Base-by-base conservation (phyloP, 495 filamentous ascomycete genomes). In the Staphylotrichum tortipilum region DNA sequence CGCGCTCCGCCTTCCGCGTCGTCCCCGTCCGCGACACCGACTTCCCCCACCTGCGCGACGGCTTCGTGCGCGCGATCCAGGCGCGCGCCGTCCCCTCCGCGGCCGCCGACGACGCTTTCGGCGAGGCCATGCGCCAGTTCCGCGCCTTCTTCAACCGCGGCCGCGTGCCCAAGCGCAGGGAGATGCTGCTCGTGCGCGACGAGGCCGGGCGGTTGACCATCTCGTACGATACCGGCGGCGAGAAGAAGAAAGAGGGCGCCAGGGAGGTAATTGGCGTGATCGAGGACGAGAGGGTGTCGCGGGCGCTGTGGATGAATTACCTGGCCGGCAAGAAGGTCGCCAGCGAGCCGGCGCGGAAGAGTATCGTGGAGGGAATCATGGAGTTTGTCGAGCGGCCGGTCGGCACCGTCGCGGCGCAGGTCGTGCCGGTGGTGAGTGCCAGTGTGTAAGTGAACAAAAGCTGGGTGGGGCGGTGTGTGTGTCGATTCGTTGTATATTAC, bases 41-140 rank as follows among this genome's bases (percentile, higher is more conserved):
- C 65, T 95, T 95, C 67, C 75, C 82, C 62, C 92, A 98, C 60
- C 61, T 98, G 53, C 78, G 89, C 28, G 92, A 98, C 62, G 91
- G 86, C 0, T 95, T 86, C 74, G 86, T 97, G 18, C 77, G 88
- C 3, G 83, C 85, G 15, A 84, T 98, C 54, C 85, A 86, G 28
- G 79, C 74, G 3, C 77, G 85, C n/a, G 81, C 81, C 31, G 15
- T 56, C 72, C 70, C 54, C 28, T 26, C 7, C 48, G 23, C 62
- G 58, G 26, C 51, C 59, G 73, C 80, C 31, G 85, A 86, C 54
- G 83, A 88, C 37, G 62, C 63, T 1, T 96, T 96, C 55, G 82
- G 84, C 4, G 63, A 67, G 12, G 75, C 84, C 2, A 76, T 95
- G 68, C 76, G 74, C 37, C 74, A 84, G 3, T 92, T 97, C 71